These are phyloP conservation scores for Trichoderma atroviride DNA, from an alignment of 2,329 filamentous ascomycete species.

Conservation along the genomic window DNA sequence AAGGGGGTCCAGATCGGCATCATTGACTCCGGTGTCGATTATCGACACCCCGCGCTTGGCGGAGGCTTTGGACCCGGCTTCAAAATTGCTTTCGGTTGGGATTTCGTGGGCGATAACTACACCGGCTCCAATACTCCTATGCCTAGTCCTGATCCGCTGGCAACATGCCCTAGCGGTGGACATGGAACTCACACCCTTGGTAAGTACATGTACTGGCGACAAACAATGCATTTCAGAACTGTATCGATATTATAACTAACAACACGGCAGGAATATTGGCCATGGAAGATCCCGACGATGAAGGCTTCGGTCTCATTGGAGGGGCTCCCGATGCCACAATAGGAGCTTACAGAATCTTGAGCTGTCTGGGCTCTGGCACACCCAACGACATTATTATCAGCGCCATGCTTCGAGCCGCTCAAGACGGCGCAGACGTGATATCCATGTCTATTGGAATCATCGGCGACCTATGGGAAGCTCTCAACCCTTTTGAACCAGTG, in stretches of 20 bases:
- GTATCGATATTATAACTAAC: background rate
- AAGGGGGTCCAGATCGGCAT: slow-evolving; percentile 4
- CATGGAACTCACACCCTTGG: background rate
- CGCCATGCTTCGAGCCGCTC: background rate
- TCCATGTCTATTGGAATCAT: background rate
- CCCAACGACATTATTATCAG: background rate
- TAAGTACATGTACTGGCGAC: background rate
- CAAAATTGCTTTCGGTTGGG: background rate
- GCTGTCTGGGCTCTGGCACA: background rate
- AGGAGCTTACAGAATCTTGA: background rate
- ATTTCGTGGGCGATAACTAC: background rate
- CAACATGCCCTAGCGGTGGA: background rate
- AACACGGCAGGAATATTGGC: background rate
- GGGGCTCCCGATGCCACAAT: background rate
- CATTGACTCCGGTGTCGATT: slow-evolving; percentile 5
- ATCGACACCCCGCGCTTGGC: slow-evolving; percentile 8
- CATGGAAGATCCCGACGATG: background rate
- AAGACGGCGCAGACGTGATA: background rate
- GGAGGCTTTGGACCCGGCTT: background rate
- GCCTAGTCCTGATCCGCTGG: background rate
- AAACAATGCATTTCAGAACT: background rate
- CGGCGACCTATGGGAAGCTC: background rate
- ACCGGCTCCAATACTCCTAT: background rate
- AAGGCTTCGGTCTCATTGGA: background rate
- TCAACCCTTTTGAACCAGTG: background rate